These are phyloP conservation scores for Huntiella bhutanensis DNA, from an alignment of 2,329 filamentous ascomycete genomes.

Conservation along the genomic window DNA sequence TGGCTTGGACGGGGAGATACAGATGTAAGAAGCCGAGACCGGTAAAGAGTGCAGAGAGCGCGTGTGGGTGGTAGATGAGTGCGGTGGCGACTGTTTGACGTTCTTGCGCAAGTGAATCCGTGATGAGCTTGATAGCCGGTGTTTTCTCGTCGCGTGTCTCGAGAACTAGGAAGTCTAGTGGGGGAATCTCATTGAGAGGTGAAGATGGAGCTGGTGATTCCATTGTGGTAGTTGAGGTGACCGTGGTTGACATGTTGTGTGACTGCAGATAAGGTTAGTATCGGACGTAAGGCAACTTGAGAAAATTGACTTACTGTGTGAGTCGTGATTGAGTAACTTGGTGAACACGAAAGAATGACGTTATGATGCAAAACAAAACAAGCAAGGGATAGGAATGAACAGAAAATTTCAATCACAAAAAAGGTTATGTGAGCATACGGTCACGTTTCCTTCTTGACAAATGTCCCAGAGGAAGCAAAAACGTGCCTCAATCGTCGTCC, in stretches of 20 bases:
- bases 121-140: slow-evolving; percentile 52
- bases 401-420: background rate
- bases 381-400: background rate
- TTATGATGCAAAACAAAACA: background rate
- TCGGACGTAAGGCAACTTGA: background rate
- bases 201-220: background rate
- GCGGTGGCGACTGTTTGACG: slow-evolving; percentile 47
- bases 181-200: background rate
- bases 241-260: background rate
- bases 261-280: background rate
- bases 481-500: too few species aligned
- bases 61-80: slow-evolving; percentile 44
- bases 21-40: slow-evolving; percentile 17
- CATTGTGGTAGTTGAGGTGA: background rate
- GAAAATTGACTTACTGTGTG: background rate
- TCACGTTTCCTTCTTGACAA: too few species aligned
- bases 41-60: slow-evolving; percentile 26
- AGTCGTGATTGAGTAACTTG: background rate
- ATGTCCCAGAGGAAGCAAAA: too few species aligned
- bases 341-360: background rate
- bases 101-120: slow-evolving; percentile 69
- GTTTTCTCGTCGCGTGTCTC: slow-evolving; percentile 37
- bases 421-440: too few species aligned
- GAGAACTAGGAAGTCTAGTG: slow-evolving; percentile 29
- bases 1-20: background rate